phyloP scores from a whole-genome alignment of 148 eudicot genomes.

The Vaccinium macrocarpon region DNA sequence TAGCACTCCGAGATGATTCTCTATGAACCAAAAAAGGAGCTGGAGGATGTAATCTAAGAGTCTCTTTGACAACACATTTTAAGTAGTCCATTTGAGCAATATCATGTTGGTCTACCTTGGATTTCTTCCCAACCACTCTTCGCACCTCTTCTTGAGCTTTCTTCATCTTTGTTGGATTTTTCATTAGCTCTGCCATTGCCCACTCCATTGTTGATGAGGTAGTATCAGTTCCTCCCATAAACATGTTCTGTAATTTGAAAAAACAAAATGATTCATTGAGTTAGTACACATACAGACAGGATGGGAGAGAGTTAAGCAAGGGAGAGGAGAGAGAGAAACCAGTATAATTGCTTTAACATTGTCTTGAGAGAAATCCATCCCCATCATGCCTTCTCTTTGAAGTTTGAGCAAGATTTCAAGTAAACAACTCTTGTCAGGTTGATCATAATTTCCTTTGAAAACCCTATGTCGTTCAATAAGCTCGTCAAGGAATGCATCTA shows the following conservation, averaged over 20 bases:
- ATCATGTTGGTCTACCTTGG: neutral
- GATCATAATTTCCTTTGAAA: neutral
- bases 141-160: conserved; percentile 20
- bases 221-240: conserved; percentile 18
- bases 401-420: neutral
- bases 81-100: conserved; percentile 12
- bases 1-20: neutral
- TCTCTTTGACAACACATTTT: conserved; percentile 20
- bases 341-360: neutral
- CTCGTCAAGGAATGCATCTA: conserved; percentile 4
- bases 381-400: neutral
- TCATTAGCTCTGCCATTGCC: conserved; percentile 16
- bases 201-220: conserved; percentile 11
- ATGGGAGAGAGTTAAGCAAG: neutral
- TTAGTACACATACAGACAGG: neutral
- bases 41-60: conserved; percentile 20
- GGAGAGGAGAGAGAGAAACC: neutral
- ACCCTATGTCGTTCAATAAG: neutral
- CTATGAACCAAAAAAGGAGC: conserved; percentile 9
- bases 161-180: conserved; percentile 8
- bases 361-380: neutral
- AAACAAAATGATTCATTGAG: neutral
- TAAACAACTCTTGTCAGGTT: neutral
- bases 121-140: conserved; percentile 1
- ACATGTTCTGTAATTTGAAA: neutral